phyloP scores from a whole-genome alignment of 805 yeast genomes.

The Suhomyces faveliae region DNA sequence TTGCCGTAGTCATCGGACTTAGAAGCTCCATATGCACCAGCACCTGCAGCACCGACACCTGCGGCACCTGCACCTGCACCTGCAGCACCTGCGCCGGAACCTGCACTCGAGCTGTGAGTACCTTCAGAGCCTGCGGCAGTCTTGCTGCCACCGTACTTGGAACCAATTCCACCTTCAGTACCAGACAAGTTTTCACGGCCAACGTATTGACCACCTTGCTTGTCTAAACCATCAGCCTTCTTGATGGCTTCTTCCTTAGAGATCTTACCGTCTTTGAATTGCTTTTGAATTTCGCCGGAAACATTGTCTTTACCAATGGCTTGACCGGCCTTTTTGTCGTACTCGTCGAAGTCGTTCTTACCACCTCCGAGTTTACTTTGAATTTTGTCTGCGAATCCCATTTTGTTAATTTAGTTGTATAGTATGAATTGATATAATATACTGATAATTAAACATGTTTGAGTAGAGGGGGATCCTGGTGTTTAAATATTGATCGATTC shows the following conservation, averaged over 20 bases:
- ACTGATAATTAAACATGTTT: too few species aligned
- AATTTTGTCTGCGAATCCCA: slow-evolving; percentile 41
- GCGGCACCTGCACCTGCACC: slow-evolving; percentile 7
- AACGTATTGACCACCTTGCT: slow-evolving; percentile 15
- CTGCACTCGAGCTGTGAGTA: slow-evolving; percentile 7
- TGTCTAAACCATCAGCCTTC: slow-evolving; percentile 28
- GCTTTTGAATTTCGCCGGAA: slow-evolving; percentile 26
- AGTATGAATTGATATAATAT: not conserved
- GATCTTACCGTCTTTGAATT: slow-evolving; percentile 29
- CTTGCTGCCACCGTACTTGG: slow-evolving; percentile 18
- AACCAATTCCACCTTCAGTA: slow-evolving; percentile 27
- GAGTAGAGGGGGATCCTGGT: not conserved
- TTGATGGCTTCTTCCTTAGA: slow-evolving; percentile 28
- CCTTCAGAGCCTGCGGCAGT: not conserved
- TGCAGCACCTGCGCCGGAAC: slow-evolving; percentile 1
- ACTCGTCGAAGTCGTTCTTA: slow-evolving; percentile 25
- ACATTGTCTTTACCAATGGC: slow-evolving; percentile 28
- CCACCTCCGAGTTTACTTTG: slow-evolving; percentile 27
- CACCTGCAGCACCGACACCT: slow-evolving; percentile 9
- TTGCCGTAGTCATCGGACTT: slow-evolving; percentile 1
- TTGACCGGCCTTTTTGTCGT: slow-evolving; percentile 31
- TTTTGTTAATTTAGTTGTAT: slow-evolving; percentile 9
- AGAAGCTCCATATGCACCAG: slow-evolving; percentile 11
- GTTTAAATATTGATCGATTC: not conserved
- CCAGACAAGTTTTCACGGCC: slow-evolving; percentile 17